A percentile compares a stretch with the other conserved stretches of the same genome.
Conservation (phyloP, 78 protist species). For the Dictyostelium purpureum region DNA sequence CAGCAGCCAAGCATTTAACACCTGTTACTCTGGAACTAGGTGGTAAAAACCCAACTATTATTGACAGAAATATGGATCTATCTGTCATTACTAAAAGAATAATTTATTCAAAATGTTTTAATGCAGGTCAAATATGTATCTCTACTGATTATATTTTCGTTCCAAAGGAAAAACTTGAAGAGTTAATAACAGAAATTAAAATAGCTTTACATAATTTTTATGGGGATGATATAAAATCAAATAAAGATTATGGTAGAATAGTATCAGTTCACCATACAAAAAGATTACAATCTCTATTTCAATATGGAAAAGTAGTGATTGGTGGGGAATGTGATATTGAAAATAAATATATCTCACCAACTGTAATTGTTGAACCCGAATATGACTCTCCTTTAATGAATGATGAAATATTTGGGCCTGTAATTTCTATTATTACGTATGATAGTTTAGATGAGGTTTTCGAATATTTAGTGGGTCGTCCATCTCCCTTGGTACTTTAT, state of each 20-base stretch:
- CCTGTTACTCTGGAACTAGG: constrained; percentile 96
- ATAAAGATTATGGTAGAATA: constrained; percentile 30
- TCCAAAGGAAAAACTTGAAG: constrained; percentile 23
- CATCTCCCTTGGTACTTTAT: constrained; percentile 91
- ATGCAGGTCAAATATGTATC: constrained; percentile 95
- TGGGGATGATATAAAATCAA: constrained; percentile 41
- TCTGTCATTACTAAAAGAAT: constrained; percentile 74
- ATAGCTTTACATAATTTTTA: constrained; percentile 19
- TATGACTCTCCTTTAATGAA: constrained; percentile 43
- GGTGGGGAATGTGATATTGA: constrained; percentile 83
- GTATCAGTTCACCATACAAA: constrained; percentile 15
- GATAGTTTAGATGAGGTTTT: constrained; percentile 74
- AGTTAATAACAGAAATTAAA: constrained; percentile 59
- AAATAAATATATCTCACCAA: constrained; percentile 83
- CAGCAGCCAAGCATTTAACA: constrained; percentile 90
- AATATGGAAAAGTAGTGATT: constrained; percentile 55
- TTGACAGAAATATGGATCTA: constrained; percentile 80
- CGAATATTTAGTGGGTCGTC: constrained; percentile 20
- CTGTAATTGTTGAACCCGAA: constrained; percentile 79
- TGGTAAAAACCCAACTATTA: constrained; percentile 92
- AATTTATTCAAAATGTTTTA: constrained; percentile 79
- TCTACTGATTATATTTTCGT: constrained; percentile 51
- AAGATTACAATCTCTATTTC: constrained; percentile 34
- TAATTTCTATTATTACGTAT: constrained; percentile 86
- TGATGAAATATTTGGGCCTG: constrained; percentile 94